phyloP scores from a whole-genome alignment of 2,329 filamentous ascomycete species.

The Amauroascus verrucosus region DNA sequence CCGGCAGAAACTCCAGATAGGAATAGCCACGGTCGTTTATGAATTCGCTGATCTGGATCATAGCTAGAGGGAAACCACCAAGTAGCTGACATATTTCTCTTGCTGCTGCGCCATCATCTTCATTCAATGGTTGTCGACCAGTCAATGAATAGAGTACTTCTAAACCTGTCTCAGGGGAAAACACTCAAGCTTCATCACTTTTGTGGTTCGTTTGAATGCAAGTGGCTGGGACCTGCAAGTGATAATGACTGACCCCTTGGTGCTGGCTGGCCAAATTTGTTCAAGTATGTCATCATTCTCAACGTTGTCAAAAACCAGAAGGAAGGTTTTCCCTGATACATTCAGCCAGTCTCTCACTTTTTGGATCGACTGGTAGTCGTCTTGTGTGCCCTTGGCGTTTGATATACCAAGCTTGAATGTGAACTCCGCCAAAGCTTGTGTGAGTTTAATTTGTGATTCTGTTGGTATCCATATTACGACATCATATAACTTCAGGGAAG shows the following conservation, averaged over 20 bases:
- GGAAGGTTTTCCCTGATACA: slow-evolving; percentile 1
- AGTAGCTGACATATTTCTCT: not conserved
- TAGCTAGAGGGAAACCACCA: slow-evolving; percentile 9
- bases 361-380: slow-evolving; percentile 4
- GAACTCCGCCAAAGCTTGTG: not conserved
- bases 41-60: slow-evolving; percentile 9
- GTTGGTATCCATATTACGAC: slow-evolving; percentile 11
- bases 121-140: not conserved
- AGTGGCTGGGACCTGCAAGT: slow-evolving; percentile 3
- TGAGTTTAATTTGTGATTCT: slow-evolving; percentile 2
- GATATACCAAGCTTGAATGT: slow-evolving; percentile 3
- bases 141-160: slow-evolving; percentile 6
- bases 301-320: slow-evolving; percentile 11
- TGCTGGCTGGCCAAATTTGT: slow-evolving; percentile 7
- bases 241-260: slow-evolving; percentile 8
- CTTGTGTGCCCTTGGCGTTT: not conserved
- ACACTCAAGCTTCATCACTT: slow-evolving; percentile 2
- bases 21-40: slow-evolving; percentile 7
- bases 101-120: slow-evolving; percentile 3
- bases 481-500: slow-evolving; percentile 8
- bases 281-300: not conserved
- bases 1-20: slow-evolving; percentile 7
- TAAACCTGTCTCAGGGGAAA: slow-evolving; percentile 1
- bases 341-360: slow-evolving; percentile 10
- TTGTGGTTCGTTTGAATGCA: not conserved